A percentile compares a stretch with the other conserved stretches of the same genome.
Conservation (phyloP, 1,284 basidiomycete species). For the Gomphus bonarii region DNA sequence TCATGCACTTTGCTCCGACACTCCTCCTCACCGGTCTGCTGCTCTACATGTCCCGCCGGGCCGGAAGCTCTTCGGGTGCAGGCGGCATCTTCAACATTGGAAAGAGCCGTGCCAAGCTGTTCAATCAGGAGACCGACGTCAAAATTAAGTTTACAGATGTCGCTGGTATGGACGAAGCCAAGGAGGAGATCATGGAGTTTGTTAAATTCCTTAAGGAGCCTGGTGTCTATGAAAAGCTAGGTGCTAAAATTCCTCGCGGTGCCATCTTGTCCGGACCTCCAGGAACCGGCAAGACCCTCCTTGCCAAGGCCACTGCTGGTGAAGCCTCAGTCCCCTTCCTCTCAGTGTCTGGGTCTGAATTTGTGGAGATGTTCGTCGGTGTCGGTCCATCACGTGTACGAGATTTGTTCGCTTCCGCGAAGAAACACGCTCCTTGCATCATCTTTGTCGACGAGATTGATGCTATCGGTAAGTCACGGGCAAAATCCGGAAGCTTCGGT, state of each 20-base stretch:
- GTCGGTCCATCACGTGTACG: slow-evolving; percentile 96
- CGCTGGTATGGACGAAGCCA: slow-evolving; percentile 99
- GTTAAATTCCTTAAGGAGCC: slow-evolving; percentile 99
- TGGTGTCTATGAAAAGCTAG: slow-evolving; percentile 87
- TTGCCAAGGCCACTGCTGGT: slow-evolving; percentile 97
- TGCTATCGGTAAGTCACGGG: slow-evolving; percentile 93
- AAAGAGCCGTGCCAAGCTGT: slow-evolving; percentile 90
- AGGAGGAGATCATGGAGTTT: slow-evolving; percentile 99
- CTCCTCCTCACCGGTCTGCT: slow-evolving; percentile 85
- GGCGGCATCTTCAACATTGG: slow-evolving; percentile 98
- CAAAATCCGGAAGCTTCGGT: slow-evolving; percentile 81
- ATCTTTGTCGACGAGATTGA: slow-evolving; percentile 98
- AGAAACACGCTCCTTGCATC: slow-evolving; percentile 97
- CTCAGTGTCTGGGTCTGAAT: slow-evolving; percentile 97
- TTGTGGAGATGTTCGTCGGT: slow-evolving; percentile 99
- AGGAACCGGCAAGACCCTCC: slow-evolving; percentile 95
- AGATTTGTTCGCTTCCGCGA: slow-evolving; percentile 94
- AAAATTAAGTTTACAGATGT: slow-evolving; percentile 93
- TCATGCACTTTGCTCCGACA: slow-evolving; percentile 92
- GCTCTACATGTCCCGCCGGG: slow-evolving; percentile 82
- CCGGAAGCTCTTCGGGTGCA: slow-evolving; percentile 51
- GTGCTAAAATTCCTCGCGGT: slow-evolving; percentile 97
- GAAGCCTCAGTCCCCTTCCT: slow-evolving; percentile 97
- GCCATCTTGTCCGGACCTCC: slow-evolving; percentile 97
- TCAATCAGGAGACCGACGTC: slow-evolving; percentile 96